Evolutionary conservation across 805 yeast genomes (phyloP), one percentile per base, ranked within the genome.

Genomic region (Wickerhamiella galacta): DNA sequence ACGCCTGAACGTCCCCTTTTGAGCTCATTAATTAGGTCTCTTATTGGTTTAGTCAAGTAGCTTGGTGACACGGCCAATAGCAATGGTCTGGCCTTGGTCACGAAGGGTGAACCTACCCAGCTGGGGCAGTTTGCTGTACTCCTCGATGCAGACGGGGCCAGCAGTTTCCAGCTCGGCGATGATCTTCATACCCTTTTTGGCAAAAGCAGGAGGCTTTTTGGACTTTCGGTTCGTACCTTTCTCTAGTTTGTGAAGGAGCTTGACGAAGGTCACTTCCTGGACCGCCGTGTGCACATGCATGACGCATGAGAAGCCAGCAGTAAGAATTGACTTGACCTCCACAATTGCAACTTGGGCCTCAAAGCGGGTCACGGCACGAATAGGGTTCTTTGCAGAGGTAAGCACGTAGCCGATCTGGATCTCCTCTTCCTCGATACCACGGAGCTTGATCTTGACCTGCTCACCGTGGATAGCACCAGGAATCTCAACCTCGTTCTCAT

Each of bases 201-300:
- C 99, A 58, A 83, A 90, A 32, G 95, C 93, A 39, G 98, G 98
- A 21, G 98, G 80, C 57, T 80, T 83, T 70, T 83, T 90, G 39
- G 94, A 80, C 59, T 74, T 79, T 64, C 95, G 77, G 70, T 87
- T 87, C 37, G 96, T 83, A 42, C 95, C 95, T 65, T 80, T 87
- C 58, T 90, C 93, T 49, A 90, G 66, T 61, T 87, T 83, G 63
- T 90, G 96, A 53, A 83, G 66, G 56, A 90, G 68, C 49, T 74
- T 73, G 33, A 75, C 66, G 53, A 90, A 71, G 17, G 68, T 67
- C 33, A 90, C 94, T 60, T 90, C 99, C 61, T 90, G 96, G 46
- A 87, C 83, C 35, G 96, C 96, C 32, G 96, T 82, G 64, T 90
- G 98, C 47, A 90, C 77, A 53, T 90, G 98, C 95, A 90, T 87